phyloP scores from a whole-genome alignment of 768 basidiomycete genomes.

The Boletus vinaceobasis region DNA sequence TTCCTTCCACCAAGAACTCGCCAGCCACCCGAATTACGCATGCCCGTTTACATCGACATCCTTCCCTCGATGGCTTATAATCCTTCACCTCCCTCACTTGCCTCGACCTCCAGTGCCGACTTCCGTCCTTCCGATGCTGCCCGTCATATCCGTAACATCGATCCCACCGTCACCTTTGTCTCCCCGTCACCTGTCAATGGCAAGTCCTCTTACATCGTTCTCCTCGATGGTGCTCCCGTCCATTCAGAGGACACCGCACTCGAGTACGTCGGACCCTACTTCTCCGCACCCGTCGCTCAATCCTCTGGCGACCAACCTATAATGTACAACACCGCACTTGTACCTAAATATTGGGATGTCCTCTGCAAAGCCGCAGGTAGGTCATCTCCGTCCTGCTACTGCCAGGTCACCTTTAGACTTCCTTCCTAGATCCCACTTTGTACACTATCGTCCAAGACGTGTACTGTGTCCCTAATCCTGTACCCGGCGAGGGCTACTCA shows the following conservation, averaged over 20 bases:
- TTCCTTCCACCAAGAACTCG: conserved; percentile 21
- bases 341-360: conserved; percentile 63
- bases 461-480: conserved; percentile 26
- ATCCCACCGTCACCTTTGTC: conserved; percentile 64
- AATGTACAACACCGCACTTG: conserved; percentile 59
- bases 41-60: conserved; percentile 35
- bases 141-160: conserved; percentile 56
- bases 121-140: conserved; percentile 29
- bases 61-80: conserved; percentile 13
- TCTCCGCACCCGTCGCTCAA: conserved; percentile 29
- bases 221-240: conserved; percentile 44
- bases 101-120: conserved; percentile 1
- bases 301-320: conserved; percentile 29
- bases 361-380: conserved; percentile 55
- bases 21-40: conserved; percentile 22
- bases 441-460: conserved; percentile 70
- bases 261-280: conserved; percentile 32
- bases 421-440: conserved; percentile 55
- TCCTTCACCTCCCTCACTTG: background rate
- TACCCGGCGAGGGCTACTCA: conserved; percentile 17
- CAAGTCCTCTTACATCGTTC: conserved; percentile 54
- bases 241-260: conserved; percentile 48
- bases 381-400: conserved; percentile 11
- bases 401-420: background rate
- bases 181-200: conserved; percentile 48